Base-by-base conservation (phyloP, 192 early-diverging fungal genomes). In the Coemansia sp. region DNA sequence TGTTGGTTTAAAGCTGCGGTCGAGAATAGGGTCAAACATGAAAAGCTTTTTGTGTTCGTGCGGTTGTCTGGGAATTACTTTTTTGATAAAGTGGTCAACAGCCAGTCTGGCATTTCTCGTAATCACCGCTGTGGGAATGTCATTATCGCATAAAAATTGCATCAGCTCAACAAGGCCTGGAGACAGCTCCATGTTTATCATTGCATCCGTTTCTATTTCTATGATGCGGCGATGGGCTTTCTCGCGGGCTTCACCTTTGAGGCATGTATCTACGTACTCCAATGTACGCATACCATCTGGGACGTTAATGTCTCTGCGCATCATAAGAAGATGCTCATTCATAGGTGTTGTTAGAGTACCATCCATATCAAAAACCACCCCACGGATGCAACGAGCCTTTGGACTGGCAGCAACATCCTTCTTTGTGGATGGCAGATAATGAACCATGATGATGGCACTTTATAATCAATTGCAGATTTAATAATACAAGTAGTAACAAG, bases 361-460 rank as follows among this genome's bases (percentile, higher is more conserved):
- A 50, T 84, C 82, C 82, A 84, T 84, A 52, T 83, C 79, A 29
- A 82, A 82, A 11, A 76, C 74, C 2, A 82, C 74, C 10, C 79
- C 79, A 33, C 79, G 74, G 51, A 82, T 82, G 4, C 79, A 74
- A 60, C 69, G 57, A 14, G 74, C 70, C n/a, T 54, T 21, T 10
- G 74, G 63, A 60, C 67, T 51, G 19, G 63, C 33, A 21, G 64
- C 52, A 1, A 23, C 63, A 50, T 74, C 59, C 21, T 68, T 64
- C 36, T 61, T 70, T 46, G 74, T 76, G 3, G 79, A 82, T 24
- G 79, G 63, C 17, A 29, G 50, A 57, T 82, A 82, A 60, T 25
- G 61, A 24, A 61, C 52, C 74, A 81, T 81, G 51, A 6, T 42
- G 2, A 33, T 17, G 51, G 22, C 30, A n/a, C 63, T 3, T 14